A percentile compares a stretch with the other conserved stretches of the same genome.
These are phyloP conservation scores for Fusarium continuum DNA, from an alignment of 2,329 filamentous ascomycete species.

Conservation along the genomic window DNA sequence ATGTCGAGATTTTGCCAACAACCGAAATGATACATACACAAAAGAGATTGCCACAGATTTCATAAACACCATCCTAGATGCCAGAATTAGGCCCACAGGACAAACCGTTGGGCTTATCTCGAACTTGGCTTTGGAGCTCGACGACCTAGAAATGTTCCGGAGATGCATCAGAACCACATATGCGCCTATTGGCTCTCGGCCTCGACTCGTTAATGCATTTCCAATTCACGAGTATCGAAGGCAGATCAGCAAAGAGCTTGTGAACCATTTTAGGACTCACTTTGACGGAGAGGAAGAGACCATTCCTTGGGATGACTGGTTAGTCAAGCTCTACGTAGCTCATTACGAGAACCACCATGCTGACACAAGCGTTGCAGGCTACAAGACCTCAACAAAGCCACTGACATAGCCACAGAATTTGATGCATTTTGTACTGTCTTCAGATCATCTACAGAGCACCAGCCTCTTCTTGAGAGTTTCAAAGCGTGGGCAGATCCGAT, in stretches of 20 bases:
- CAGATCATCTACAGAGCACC: neutral
- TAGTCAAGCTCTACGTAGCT: neutral
- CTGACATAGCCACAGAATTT: neutral
- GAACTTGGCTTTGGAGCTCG: slow-evolving; percentile 15
- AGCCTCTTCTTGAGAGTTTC: slow-evolving; percentile 5
- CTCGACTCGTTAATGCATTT: rapidly evolving
- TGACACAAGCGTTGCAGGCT: neutral
- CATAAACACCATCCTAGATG: neutral
- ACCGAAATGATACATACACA: neutral
- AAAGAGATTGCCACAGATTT: neutral
- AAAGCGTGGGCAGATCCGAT: neutral
- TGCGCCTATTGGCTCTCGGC: neutral
- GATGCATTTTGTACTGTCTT: neutral
- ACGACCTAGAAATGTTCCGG: neutral
- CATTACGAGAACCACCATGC: neutral
- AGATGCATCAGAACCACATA: neutral
- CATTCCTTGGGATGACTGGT: slow-evolving; percentile 12
- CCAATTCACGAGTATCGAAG: neutral
- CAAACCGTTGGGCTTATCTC: neutral
- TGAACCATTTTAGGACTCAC: neutral
- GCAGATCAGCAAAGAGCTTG: neutral
- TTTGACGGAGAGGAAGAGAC: neutral
- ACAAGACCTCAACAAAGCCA: neutral
- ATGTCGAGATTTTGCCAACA: slow-evolving; percentile 1
- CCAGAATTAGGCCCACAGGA: neutral